These are phyloP conservation scores for Penicillium sclerotigenum DNA, from an alignment of 2,329 filamentous ascomycete genomes.

Conservation along the genomic window DNA sequence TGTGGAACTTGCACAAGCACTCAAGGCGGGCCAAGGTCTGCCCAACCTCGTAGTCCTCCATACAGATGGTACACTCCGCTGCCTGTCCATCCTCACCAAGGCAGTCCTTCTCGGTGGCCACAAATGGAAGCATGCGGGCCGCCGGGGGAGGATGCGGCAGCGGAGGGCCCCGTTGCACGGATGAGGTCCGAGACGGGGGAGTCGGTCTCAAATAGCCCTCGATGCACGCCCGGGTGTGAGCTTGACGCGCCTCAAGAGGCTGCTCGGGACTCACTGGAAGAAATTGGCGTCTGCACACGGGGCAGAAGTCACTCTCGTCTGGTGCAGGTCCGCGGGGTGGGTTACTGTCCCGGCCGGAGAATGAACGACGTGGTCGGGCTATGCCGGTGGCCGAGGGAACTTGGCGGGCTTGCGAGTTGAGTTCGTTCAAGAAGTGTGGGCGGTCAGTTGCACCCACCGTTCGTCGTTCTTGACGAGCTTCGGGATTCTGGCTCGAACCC, in stretches of 20 bases:
- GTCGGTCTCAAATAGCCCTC: slow-evolving; percentile 31
- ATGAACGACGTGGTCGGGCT: not conserved
- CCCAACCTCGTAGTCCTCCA: slow-evolving; percentile 62
- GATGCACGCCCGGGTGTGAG: slow-evolving; percentile 47
- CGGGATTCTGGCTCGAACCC: not conserved
- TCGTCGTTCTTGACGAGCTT: slow-evolving; percentile 22
- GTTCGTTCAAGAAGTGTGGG: slow-evolving; percentile 15
- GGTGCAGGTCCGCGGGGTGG: slow-evolving; percentile 13
- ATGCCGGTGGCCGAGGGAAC: not conserved
- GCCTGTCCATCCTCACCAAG: slow-evolving; percentile 50
- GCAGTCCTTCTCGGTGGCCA: slow-evolving; percentile 63
- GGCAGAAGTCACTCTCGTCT: slow-evolving; percentile 47
- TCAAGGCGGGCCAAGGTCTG: slow-evolving; percentile 59
- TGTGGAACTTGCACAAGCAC: slow-evolving; percentile 64
- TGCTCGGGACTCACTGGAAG: slow-evolving; percentile 39
- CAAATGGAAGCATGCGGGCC: slow-evolving; percentile 48
- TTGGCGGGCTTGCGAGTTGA: not conserved
- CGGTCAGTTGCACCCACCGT: slow-evolving; percentile 26
- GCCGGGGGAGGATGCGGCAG: slow-evolving; percentile 23
- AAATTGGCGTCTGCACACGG: slow-evolving; percentile 43
- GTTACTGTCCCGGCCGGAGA: slow-evolving; percentile 2
- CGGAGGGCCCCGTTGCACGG: slow-evolving; percentile 17
- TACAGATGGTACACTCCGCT: slow-evolving; percentile 62
- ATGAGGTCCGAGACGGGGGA: slow-evolving; percentile 15
- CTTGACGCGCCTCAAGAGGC: slow-evolving; percentile 43